A percentile compares a stretch with the other conserved stretches of the same genome.
Evolutionary conservation across 148 eudicot genomes (phyloP).

Genomic region (Vaccinium myrtillus): DNA sequence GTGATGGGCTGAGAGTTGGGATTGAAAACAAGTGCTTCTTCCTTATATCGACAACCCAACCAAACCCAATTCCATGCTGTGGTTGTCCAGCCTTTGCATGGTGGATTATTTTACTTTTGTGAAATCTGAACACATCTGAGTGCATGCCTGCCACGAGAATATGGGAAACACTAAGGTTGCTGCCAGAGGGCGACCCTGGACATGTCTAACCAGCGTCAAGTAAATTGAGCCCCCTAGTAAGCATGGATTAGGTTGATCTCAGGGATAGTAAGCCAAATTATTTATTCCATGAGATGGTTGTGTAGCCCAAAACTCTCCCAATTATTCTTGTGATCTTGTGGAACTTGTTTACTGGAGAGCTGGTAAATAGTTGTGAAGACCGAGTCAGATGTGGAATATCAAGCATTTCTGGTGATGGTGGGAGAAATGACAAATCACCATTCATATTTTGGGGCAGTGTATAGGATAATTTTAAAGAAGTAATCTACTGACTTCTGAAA

Average conservation of each 20-base stretch:
- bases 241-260: no score
- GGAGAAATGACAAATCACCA: no score
- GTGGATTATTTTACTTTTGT: neutral
- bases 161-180: neutral
- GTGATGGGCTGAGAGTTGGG: neutral
- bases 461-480: neutral
- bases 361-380: no score
- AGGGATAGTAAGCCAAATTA: no score
- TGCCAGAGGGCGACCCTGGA: neutral
- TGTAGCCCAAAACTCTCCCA: no score
- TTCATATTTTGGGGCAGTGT: no score
- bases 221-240: neutral
- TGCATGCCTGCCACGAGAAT: neutral
- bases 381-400: no score
- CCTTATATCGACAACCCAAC: slow-evolving; percentile 5
- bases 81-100: neutral
- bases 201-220: neutral
- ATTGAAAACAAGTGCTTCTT: neutral
- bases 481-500: neutral
- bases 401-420: no score
- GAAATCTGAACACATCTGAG: neutral
- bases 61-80: neutral
- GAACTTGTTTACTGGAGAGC: no score
- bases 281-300: no score
- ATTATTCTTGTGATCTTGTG: no score